Evolutionary conservation across 2,329 filamentous ascomycete species (phyloP), one percentile per base, ranked within the genome.

Genomic region (Arthroderma sp.): DNA sequence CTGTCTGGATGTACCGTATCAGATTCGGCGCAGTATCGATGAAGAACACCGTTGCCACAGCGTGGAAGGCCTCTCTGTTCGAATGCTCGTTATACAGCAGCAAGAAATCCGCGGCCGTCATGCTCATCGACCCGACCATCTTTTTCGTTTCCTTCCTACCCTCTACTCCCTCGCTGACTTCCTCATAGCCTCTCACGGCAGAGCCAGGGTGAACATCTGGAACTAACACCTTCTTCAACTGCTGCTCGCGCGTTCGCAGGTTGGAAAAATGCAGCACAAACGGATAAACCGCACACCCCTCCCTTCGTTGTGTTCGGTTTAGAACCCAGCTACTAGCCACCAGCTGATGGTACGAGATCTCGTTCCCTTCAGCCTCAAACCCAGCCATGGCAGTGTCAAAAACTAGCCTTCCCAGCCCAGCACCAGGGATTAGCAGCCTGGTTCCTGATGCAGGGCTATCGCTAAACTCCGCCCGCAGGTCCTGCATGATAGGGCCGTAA

Each of bases 331-430:
- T 81, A 58, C 88, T 94, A 1, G 89, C 89, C 58, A 97, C 78
- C n/a, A 98, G 81, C 69, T 95, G 89, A 70, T 98, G 93, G 67
- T 95, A 97, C 2, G 91, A 96, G 61, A 97, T 95, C 72, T 98
- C 88, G 67, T 96, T 97, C 28, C 91, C 91, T 70, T 96, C 90
- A 0, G 83, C 81, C 9, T 80, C 74, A 70, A 84, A 94, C 9
- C 93, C 91, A 0, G 75, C 76, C 28, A 75, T 75, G 67, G 85
- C 89, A 13, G 97, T 77, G 47, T 98, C 93, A 66, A 94, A 95
- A 0, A 97, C 88, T 1, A 97, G 76, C 13, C 93, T 81, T 2
- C 89, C 93, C 1, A 98, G 76, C 0, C 93, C 93, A 2, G 91
- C 91, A 0, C 93, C 93, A 0, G 93, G 93, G 0, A 97, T 85